A percentile compares a stretch with the other conserved stretches of the same genome.
These are phyloP conservation scores for Coniochaeta ligniaria DNA, from an alignment of 2,329 filamentous ascomycete genomes.

Conservation along the genomic window DNA sequence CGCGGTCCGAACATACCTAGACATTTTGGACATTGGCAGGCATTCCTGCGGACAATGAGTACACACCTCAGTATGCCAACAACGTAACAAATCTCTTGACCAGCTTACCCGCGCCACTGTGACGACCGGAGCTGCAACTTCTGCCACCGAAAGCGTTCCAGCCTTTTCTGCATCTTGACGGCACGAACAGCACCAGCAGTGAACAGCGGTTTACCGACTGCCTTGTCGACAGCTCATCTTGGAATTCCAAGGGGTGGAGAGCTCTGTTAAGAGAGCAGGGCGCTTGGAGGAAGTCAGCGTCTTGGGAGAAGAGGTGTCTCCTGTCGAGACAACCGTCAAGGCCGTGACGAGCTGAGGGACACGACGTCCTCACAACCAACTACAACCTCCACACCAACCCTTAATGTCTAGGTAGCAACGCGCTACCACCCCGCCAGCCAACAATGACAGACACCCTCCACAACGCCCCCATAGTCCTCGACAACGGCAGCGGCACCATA, in stretches of 20 bases:
- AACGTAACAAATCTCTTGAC: not conserved
- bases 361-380: too few relatives aligned
- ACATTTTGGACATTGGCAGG: not conserved
- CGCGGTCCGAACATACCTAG: not conserved
- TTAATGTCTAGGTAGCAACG: not conserved
- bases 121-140: too few relatives aligned
- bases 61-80: too few relatives aligned
- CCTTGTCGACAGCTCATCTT: not conserved
- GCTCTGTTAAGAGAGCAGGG: too few relatives aligned
- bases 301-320: too few relatives aligned
- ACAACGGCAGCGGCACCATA: constrained; percentile 98
- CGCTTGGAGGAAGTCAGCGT: too few relatives aligned
- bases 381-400: not conserved
- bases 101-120: not conserved
- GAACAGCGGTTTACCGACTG: too few relatives aligned
- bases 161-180: too few relatives aligned
- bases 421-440: constrained; percentile 2
- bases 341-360: too few relatives aligned
- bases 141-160: too few relatives aligned
- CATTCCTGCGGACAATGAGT: not conserved
- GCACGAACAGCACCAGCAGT: too few relatives aligned
- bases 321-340: too few relatives aligned
- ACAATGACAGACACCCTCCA: constrained; percentile 64
- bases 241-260: not conserved
- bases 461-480: constrained; percentile 96